Evolutionary conservation across 2,329 filamentous ascomycete species (phyloP).

Genomic region (Nannizzia gypsea): DNA sequence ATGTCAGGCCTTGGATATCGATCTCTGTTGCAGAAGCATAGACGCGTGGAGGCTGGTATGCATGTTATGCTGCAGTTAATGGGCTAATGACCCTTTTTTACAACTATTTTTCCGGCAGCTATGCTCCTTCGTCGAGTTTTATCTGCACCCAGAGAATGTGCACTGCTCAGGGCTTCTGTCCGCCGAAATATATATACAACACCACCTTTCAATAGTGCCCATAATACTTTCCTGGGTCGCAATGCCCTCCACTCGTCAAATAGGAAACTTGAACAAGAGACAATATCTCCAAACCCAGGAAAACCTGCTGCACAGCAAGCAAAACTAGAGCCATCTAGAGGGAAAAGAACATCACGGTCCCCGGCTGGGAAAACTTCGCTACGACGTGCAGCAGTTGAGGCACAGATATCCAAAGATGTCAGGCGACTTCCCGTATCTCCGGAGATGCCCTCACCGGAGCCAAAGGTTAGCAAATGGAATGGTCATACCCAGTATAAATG

Average conservation of each 20-base stretch:
- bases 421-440: constrained; percentile 35
- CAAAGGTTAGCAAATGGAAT: constrained; percentile 22
- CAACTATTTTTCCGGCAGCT: neutral
- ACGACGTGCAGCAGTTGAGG: constrained; percentile 73
- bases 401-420: constrained; percentile 51
- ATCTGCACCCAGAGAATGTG: constrained; percentile 1
- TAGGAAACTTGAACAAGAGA: constrained; percentile 19
- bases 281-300: neutral
- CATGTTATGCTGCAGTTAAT: neutral
- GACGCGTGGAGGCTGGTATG: neutral
- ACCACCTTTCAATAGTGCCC: no score
- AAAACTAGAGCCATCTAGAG: constrained; percentile 17
- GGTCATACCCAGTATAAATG: neutral
- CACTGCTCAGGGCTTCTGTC: neutral
- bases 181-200: neutral
- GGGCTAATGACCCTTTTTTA: neutral
- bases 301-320: neutral
- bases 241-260: constrained; percentile 1
- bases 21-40: neutral
- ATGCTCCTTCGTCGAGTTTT: constrained; percentile 3
- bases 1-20: neutral
- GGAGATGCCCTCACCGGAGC: constrained; percentile 27
- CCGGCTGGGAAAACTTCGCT: constrained; percentile 59
- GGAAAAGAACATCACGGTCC: constrained; percentile 35
- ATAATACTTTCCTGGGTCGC: neutral